phyloP scores from a whole-genome alignment of 192 early-diverging fungal species.

The Coemansia sp. region DNA sequence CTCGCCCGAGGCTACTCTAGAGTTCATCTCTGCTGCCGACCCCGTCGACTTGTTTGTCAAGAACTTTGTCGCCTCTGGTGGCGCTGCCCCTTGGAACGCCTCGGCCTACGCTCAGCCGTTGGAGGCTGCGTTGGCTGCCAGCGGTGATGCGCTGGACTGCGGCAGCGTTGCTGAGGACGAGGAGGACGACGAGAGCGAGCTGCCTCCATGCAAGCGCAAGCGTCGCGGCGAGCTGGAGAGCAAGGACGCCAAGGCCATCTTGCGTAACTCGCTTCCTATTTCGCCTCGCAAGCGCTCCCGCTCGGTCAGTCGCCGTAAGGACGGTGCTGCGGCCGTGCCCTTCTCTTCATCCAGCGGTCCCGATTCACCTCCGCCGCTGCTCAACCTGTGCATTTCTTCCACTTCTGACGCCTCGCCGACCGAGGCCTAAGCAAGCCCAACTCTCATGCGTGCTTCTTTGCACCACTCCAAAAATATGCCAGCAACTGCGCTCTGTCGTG shows the following conservation, averaged over 20 bases:
- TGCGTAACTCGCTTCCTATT: conserved; percentile 27
- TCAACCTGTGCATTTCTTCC: conserved; percentile 5
- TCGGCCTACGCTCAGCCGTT: not conserved
- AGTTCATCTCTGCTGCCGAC: conserved; percentile 31
- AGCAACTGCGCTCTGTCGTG: not conserved
- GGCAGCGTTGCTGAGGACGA: not conserved
- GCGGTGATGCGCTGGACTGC: not conserved
- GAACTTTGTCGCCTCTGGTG: conserved; percentile 18
- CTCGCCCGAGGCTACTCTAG: conserved; percentile 32
- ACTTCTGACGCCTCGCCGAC: not conserved
- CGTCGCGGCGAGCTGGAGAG: conserved; percentile 34
- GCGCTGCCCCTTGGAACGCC: conserved; percentile 24
- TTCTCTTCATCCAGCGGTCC: conserved; percentile 1
- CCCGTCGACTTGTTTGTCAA: conserved; percentile 41
- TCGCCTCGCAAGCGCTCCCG: conserved; percentile 54
- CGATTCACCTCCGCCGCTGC: conserved; percentile 9
- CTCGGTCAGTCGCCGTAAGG: conserved; percentile 19
- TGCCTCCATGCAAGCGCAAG: conserved; percentile 53
- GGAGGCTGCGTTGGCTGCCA: not conserved
- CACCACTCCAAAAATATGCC: conserved; percentile 3
- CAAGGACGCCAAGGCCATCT: conserved; percentile 29
- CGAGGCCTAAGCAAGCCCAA: not conserved
- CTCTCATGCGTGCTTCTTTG: not conserved
- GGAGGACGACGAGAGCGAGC: conserved; percentile 19
- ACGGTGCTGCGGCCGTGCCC: conserved; percentile 32